Percentiles rank a stretch among this genome's conserved stretches.
Conservation (phyloP, 176 grass and related monocot genomes). For the Carex littledalei region DNA sequence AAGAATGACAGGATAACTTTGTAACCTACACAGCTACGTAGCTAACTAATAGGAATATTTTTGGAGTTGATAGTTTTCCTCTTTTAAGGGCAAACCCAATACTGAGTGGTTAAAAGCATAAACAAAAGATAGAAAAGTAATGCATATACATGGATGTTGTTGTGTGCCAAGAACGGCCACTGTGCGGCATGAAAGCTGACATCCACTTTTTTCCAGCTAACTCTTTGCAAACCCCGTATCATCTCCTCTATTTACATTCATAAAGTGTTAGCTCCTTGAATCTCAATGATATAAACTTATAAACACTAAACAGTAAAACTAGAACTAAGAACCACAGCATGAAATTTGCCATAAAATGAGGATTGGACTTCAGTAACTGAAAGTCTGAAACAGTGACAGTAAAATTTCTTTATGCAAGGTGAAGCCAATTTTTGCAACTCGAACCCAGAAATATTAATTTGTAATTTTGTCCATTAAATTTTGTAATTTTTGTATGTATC, state of each 20-base stretch:
- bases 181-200: slow-evolving; percentile 59
- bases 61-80: not conserved
- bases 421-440: not conserved
- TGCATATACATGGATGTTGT: slow-evolving; percentile 66
- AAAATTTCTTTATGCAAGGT: not conserved
- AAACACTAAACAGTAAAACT: not conserved
- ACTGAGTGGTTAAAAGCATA: not conserved
- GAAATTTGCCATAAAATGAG: not conserved
- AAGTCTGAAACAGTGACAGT: not conserved
- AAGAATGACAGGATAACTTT: not conserved
- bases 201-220: slow-evolving; percentile 94
- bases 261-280: not conserved
- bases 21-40: not conserved
- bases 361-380: not conserved
- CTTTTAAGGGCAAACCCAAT: not conserved
- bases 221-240: slow-evolving; percentile 69
- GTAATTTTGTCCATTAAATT: too few species aligned
- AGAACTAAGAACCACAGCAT: not conserved
- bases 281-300: not conserved
- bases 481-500: too few species aligned
- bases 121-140: not conserved
- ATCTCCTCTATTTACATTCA: slow-evolving; percentile 67
- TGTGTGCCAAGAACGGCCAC: slow-evolving; percentile 86
- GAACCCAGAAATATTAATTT: not conserved
- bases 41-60: not conserved